These are phyloP conservation scores for Oryza meyeriana DNA, from an alignment of 176 grass and related monocot genomes.

Conservation along the genomic window DNA sequence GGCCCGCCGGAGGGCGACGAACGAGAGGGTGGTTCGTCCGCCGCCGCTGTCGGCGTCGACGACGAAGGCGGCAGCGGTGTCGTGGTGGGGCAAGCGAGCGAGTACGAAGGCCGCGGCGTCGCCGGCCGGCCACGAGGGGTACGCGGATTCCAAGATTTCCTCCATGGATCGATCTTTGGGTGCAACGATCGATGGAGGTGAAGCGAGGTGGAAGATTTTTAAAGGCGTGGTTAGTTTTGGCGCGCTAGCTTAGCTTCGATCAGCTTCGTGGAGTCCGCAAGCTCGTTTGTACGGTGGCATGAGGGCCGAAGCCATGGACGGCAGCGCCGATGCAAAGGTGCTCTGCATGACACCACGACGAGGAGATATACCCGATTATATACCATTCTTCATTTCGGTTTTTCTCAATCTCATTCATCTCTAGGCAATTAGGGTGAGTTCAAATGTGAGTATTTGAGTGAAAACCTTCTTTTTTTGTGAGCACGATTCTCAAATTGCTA, in stretches of 20 bases:
- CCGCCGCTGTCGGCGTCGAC: slow-evolving; percentile 26
- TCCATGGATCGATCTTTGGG: neutral
- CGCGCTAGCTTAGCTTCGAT: neutral
- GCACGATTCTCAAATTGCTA: too few relatives aligned
- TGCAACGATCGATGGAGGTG: neutral
- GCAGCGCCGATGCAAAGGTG: neutral
- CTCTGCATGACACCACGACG: neutral
- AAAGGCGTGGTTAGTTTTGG: neutral
- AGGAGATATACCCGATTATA: neutral
- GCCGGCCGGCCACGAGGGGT: neutral
- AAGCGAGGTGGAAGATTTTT: neutral
- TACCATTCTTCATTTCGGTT: neutral
- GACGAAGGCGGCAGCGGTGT: slow-evolving; percentile 6
- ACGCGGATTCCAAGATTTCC: neutral
- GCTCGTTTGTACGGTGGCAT: neutral
- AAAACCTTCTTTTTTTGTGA: too few relatives aligned
- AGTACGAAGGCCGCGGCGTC: slow-evolving; percentile 40
- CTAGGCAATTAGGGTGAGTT: too few relatives aligned
- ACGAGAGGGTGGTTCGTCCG: slow-evolving; percentile 24
- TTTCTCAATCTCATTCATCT: too few relatives aligned
- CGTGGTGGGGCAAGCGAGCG: slow-evolving; percentile 18
- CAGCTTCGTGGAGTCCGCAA: slow-evolving; percentile 21
- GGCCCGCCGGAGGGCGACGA: slow-evolving; percentile 19
- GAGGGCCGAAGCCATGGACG: neutral
- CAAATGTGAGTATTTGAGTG: too few relatives aligned